Conservation (phyloP, 108 stramenopile species). For the Nitzschia inconspicua region DNA sequence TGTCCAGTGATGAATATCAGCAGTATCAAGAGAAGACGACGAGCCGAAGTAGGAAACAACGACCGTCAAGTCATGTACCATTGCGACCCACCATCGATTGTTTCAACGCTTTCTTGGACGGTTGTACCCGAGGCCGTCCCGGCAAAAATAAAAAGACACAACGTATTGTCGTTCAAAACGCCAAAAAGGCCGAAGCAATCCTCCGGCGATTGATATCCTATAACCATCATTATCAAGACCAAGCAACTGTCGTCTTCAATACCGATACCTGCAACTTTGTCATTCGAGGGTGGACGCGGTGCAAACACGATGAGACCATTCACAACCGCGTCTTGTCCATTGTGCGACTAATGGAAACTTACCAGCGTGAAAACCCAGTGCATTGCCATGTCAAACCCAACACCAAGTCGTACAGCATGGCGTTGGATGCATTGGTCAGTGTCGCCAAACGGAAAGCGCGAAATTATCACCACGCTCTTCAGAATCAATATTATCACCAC, state of each 20-base stretch:
- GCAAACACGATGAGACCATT: slow-evolving; percentile 35
- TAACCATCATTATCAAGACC: background rate
- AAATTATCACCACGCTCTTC: background rate
- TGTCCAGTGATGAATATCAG: background rate
- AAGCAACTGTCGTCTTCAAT: slow-evolving; percentile 32
- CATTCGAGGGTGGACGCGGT: slow-evolving; percentile 74
- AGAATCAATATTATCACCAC: background rate
- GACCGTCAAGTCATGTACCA: no score
- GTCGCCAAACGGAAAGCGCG: slow-evolving; percentile 52
- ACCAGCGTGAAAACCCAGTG: slow-evolving; percentile 35
- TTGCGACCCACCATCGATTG: slow-evolving; percentile 58
- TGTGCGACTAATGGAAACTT: slow-evolving; percentile 59
- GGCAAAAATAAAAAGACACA: slow-evolving; percentile 20
- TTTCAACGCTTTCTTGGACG: slow-evolving; percentile 69
- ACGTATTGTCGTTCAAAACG: slow-evolving; percentile 27
- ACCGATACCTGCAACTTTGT: slow-evolving; percentile 77
- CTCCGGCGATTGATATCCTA: slow-evolving; percentile 24
- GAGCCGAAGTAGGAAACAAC: background rate
- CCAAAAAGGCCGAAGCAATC: slow-evolving; percentile 47
- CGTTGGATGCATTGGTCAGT: slow-evolving; percentile 56
- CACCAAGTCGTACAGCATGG: slow-evolving; percentile 69
- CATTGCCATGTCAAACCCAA: slow-evolving; percentile 44
- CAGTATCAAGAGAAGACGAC: background rate
- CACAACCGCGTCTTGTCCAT: slow-evolving; percentile 41
- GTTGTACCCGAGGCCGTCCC: slow-evolving; percentile 62